A percentile compares a stretch with the other conserved stretches of the same genome.
Conservation (phyloP, 345 rosid species). For the Eucalyptus tenuipes region DNA sequence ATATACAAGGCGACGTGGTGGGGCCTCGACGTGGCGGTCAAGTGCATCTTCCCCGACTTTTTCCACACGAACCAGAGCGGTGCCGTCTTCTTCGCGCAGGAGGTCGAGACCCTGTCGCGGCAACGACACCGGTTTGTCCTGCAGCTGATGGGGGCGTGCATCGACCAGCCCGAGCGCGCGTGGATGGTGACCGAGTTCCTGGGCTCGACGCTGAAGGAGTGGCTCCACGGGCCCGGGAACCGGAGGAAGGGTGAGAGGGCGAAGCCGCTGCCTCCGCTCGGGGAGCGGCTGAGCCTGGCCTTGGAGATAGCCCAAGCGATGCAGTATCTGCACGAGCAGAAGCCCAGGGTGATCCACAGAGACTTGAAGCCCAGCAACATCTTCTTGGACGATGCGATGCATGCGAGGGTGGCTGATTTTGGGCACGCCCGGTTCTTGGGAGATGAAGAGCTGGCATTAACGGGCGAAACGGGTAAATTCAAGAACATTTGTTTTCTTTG, state of each 20-base stretch:
- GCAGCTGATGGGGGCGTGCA: slow-evolving; percentile 47
- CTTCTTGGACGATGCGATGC: slow-evolving; percentile 34
- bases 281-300: slow-evolving; percentile 22
- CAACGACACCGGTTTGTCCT: slow-evolving; percentile 45
- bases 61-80: slow-evolving; percentile 23
- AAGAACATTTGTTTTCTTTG: not conserved
- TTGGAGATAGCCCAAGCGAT: slow-evolving; percentile 54
- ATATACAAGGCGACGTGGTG: slow-evolving; percentile 41
- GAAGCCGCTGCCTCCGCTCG: slow-evolving; percentile 27
- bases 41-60: slow-evolving; percentile 33
- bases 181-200: slow-evolving; percentile 48
- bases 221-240: slow-evolving; percentile 36
- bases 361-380: slow-evolving; percentile 63
- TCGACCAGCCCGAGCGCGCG: slow-evolving; percentile 31
- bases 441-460: slow-evolving; percentile 38
- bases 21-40: slow-evolving; percentile 53
- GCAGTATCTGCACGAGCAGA: slow-evolving; percentile 58
- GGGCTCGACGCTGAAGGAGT: slow-evolving; percentile 34
- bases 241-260: slow-evolving; percentile 10
- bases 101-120: slow-evolving; percentile 36
- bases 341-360: slow-evolving; percentile 44
- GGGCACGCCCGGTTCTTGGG: slow-evolving; percentile 50
- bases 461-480: slow-evolving; percentile 43
- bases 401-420: slow-evolving; percentile 44
- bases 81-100: slow-evolving; percentile 26